Evolutionary conservation across 495 filamentous ascomycete genomes (phyloP).

Genomic region (Aspergillus cavernicola): DNA sequence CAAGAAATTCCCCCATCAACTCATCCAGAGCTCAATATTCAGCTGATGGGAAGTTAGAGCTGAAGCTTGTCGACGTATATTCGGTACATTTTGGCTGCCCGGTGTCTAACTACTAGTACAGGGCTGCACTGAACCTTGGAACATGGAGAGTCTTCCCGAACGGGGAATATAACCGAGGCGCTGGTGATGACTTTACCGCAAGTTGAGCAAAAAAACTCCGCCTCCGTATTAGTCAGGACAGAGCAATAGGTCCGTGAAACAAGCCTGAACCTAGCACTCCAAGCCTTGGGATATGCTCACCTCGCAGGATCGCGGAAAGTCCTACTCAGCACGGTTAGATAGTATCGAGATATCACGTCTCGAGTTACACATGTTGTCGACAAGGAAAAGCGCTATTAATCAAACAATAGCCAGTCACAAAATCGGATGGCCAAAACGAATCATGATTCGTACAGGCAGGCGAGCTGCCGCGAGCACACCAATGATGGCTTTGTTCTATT

Average conservation of each 20-base stretch:
- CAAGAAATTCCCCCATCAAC: no score
- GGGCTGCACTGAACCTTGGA: conserved; percentile 3
- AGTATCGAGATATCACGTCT: neutral
- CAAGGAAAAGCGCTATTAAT: neutral
- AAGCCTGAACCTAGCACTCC: neutral
- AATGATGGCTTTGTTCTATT: conserved; percentile 11
- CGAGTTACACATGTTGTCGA: conserved; percentile 3
- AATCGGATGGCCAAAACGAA: conserved; percentile 3
- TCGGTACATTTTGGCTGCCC: conserved; percentile 6
- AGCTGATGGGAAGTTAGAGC: no score
- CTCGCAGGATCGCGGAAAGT: conserved; percentile 1
- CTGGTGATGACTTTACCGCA: neutral
- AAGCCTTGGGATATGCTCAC: neutral
- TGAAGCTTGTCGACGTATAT: neutral
- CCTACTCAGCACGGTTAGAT: conserved; percentile 4
- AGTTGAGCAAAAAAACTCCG: neutral
- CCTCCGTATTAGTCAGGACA: neutral
- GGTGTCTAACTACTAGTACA: neutral
- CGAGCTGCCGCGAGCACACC: conserved; percentile 6
- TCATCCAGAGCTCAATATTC: no score
- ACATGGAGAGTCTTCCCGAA: conserved; percentile 25
- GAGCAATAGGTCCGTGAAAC: neutral
- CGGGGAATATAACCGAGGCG: conserved; percentile 28
- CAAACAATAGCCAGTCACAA: conserved; percentile 10
- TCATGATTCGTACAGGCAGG: conserved; percentile 20